Percentiles rank a stretch among this genome's conserved stretches.
phyloP scores from a whole-genome alignment of 1,139 yeast species.

The Saccharomyces hybrid region DNA sequence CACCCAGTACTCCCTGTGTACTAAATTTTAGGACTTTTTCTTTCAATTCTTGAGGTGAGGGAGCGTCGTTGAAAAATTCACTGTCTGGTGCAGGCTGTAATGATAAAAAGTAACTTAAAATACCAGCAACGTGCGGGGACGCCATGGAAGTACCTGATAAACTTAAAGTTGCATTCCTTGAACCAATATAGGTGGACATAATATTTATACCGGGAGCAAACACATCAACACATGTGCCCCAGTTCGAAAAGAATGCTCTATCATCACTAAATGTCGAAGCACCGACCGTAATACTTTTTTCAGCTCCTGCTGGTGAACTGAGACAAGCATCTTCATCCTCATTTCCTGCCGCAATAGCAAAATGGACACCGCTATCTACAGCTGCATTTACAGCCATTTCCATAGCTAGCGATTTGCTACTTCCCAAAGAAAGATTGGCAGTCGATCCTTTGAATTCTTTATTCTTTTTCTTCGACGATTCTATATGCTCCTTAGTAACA shows the following conservation, averaged over 20 bases:
- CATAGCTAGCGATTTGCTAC: constrained; percentile 74
- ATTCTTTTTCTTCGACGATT: constrained; percentile 34
- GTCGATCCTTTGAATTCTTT: constrained; percentile 75
- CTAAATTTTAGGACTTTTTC: constrained; percentile 76
- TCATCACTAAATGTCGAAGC: constrained; percentile 69
- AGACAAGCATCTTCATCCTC: constrained; percentile 79
- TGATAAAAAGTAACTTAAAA: constrained; percentile 79
- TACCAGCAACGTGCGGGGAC: constrained; percentile 92
- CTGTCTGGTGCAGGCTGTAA: constrained; percentile 82
- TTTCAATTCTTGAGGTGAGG: constrained; percentile 87
- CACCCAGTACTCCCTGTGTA: constrained; percentile 58
- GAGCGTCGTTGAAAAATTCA: constrained; percentile 50
- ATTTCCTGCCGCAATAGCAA: constrained; percentile 88
- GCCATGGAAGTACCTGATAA: constrained; percentile 99
- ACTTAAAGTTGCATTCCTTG: constrained; percentile 74
- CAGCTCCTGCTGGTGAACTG: constrained; percentile 75
- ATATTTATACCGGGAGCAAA: constrained; percentile 81
- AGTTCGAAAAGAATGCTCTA: constrained; percentile 75
- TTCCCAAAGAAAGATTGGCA: constrained; percentile 87
- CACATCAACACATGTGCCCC: constrained; percentile 76
- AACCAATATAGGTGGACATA: constrained; percentile 79
- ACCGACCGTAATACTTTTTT: constrained; percentile 70
- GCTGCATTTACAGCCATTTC: constrained; percentile 82
- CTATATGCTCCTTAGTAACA: constrained; percentile 40
- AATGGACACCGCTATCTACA: constrained; percentile 68